These are phyloP conservation scores for Apiospora koreana DNA, from an alignment of 2,329 filamentous ascomycete genomes.

Conservation along the genomic window DNA sequence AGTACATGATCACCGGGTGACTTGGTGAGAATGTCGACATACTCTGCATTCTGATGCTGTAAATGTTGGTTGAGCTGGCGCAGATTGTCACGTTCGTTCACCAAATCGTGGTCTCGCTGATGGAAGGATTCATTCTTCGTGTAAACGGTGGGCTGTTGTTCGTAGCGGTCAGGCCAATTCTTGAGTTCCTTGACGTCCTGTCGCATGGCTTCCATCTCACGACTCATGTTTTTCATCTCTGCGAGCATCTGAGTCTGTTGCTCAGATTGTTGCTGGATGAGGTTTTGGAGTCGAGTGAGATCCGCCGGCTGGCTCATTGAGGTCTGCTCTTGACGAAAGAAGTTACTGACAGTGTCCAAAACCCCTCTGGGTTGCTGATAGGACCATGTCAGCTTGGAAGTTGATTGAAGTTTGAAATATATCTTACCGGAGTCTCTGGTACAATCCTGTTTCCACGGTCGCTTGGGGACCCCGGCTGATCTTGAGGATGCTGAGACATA, in stretches of 20 bases:
- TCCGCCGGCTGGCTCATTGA: background rate
- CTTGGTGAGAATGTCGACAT: background rate
- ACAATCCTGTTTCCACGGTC: rapidly evolving
- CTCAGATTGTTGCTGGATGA: background rate
- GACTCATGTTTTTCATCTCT: background rate
- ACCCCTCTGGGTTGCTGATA: background rate
- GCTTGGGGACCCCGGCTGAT: background rate
- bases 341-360: background rate
- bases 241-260: background rate
- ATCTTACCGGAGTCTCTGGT: background rate
- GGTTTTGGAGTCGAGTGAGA: background rate
- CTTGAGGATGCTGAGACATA: background rate
- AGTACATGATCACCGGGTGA: background rate
- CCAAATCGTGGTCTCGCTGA: background rate
- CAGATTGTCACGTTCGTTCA: background rate
- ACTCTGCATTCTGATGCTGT: background rate
- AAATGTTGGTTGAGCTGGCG: background rate
- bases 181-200: background rate
- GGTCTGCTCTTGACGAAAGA: background rate
- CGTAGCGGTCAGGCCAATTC: background rate
- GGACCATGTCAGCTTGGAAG: background rate
- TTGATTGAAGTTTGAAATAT: background rate
- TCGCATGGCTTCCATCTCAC: background rate
- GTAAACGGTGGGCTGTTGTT: background rate
- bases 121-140: background rate